Evolutionary conservation across 495 filamentous ascomycete genomes (phyloP), one percentile per base, ranked within the genome.

Genomic region (Lasiosphaeris hirsuta): DNA sequence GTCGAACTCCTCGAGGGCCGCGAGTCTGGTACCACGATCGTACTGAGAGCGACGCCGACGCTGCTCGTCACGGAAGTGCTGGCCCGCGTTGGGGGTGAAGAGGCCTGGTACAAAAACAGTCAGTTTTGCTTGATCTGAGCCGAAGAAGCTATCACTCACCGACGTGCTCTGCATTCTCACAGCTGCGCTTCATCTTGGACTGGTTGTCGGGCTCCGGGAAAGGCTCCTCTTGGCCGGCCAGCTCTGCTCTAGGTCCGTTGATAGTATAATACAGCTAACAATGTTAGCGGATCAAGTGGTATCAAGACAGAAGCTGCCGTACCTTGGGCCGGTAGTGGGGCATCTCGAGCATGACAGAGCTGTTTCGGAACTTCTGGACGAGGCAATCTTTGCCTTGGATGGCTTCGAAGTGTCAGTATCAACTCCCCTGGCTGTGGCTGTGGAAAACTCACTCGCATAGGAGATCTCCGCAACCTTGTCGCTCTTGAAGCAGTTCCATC

Each of bases 281-380:
- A 17, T 19, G 47, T 67, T 37, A 63, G 59, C 61, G 14, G 52
- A n/a, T 30, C n/a, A 44, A 23, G 23, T 30, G 5, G 23, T 30
- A 2, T 5, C 23, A 30, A 30, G 23, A 30, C 5, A 30, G 23
- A 30, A 30, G 23, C 23, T 30, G 23, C 23, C 23, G 23, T 30
- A 92, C 90, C 79, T 94, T 95, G 2, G 93, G 93, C 9, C 92
- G 87, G 66, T 88, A 93, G 17, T 85, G 84, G 5, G 83, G 77
- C 41, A 85, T 80, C 71, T 97, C 90, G 10, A 91, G 75, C 89
- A 97, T 97, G 11, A 98, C 91, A 4, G 89, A 90, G 51, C 90
- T 96, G 72, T 98, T 98, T 17, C 93, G 87, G 72, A 98, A 97
- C 62, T 97, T 96, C 65, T 94, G 86, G 35, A 96, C 82, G 7